phyloP scores from a whole-genome alignment of 176 grass and related monocot species.

The Carex parvula region DNA sequence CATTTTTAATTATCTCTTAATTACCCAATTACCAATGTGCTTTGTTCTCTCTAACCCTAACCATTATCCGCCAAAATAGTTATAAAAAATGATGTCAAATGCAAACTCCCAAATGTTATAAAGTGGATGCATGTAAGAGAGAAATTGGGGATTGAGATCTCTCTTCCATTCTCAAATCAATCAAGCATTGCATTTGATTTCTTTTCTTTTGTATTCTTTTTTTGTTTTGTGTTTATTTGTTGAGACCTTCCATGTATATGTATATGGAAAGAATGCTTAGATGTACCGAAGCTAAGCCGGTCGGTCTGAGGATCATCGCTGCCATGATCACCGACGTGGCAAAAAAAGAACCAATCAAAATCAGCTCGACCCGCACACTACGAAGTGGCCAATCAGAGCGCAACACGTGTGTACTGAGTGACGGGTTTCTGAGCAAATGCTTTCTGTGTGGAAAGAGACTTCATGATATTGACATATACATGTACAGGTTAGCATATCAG shows the following conservation, averaged over 20 bases:
- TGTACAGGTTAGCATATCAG: conserved; percentile 8
- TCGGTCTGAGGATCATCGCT: neutral
- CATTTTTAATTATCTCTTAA: neutral
- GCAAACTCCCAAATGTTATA: neutral
- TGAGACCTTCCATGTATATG: neutral
- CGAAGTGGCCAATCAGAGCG: neutral
- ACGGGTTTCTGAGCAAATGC: neutral
- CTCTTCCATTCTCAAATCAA: neutral
- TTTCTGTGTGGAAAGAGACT: conserved; percentile 3
- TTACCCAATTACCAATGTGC: neutral
- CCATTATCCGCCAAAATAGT: neutral
- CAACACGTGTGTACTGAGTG: neutral
- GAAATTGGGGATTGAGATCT: neutral
- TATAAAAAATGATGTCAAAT: neutral
- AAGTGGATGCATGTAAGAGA: neutral
- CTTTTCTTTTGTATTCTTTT: neutral
- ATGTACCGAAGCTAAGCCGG: neutral
- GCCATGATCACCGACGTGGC: neutral
- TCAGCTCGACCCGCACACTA: neutral
- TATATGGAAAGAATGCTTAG: neutral
- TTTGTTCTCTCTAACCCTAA: neutral
- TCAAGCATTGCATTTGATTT: neutral
- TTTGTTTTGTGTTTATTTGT: neutral
- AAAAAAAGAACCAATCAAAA: neutral
- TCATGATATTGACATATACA: conserved; percentile 9